phyloP scores from a whole-genome alignment of 2,329 filamentous ascomycete species.

The Drechslera avenae region DNA sequence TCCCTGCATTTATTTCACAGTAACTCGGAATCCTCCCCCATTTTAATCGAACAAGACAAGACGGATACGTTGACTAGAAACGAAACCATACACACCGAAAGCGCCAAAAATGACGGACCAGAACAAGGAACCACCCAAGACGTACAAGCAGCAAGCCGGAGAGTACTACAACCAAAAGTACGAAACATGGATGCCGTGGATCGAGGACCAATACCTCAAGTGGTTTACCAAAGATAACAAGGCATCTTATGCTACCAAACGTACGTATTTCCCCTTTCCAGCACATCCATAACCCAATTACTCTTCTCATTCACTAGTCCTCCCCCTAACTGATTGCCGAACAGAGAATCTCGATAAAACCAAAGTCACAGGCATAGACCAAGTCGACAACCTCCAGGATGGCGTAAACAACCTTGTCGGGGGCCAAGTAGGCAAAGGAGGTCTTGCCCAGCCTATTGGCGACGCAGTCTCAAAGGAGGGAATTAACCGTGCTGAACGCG shows the following conservation, averaged over 20 bases:
- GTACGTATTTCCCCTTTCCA: conserved; percentile 50
- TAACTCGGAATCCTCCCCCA: not conserved
- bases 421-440: conserved; percentile 70
- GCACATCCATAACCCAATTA: not conserved
- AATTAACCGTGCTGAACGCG: conserved; percentile 67
- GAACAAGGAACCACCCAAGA: conserved; percentile 21
- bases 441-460: conserved; percentile 67
- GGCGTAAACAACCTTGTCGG: conserved; percentile 66
- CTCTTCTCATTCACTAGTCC: not conserved
- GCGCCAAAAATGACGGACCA: conserved; percentile 9
- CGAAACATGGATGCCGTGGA: conserved; percentile 76
- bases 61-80: too few relatives aligned
- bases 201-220: conserved; percentile 73
- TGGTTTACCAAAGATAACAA: conserved; percentile 82
- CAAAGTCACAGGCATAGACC: conserved; percentile 70
- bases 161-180: conserved; percentile 73
- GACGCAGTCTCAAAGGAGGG: conserved; percentile 68
- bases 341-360: conserved; percentile 70
- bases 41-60: not conserved
- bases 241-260: conserved; percentile 70
- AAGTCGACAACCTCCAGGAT: conserved; percentile 72
- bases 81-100: not conserved
- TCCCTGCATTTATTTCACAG: not conserved
- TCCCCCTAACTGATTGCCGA: not conserved
- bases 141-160: conserved; percentile 38